These are phyloP conservation scores for Claviceps sp. DNA, from an alignment of 2,329 filamentous ascomycete species.

Conservation along the genomic window DNA sequence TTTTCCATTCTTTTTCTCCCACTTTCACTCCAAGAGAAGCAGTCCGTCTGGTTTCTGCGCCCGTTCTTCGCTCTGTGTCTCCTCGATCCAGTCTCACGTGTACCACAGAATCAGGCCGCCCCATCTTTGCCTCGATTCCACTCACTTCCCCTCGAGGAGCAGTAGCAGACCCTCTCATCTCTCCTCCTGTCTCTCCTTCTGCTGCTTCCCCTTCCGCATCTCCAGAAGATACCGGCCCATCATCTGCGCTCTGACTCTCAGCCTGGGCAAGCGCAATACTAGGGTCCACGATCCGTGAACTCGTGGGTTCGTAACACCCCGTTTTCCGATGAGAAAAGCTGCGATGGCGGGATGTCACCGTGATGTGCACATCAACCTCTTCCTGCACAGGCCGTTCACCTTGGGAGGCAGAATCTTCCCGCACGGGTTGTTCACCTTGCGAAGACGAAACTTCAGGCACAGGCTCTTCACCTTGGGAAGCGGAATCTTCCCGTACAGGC, in stretches of 20 bases:
- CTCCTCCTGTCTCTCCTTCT: no score
- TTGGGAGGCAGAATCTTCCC: not conserved
- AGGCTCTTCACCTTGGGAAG: no score
- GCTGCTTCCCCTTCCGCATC: not conserved
- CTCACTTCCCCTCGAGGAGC: no score
- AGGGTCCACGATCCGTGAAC: slow-evolving; percentile 14
- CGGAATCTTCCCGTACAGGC: no score
- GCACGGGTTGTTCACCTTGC: not conserved
- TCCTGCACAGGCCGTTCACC: slow-evolving; percentile 3
- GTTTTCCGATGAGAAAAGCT: slow-evolving; percentile 15
- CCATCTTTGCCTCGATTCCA: no score
- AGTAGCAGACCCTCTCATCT: no score
- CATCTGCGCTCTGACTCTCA: not conserved
- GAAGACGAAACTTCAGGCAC: no score
- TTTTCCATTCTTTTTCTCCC: not conserved
- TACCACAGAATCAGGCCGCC: no score
- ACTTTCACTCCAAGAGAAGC: not conserved
- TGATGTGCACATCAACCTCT: slow-evolving; percentile 14
- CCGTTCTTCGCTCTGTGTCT: no score
- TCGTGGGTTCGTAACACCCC: slow-evolving; percentile 11
- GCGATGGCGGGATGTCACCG: slow-evolving; percentile 16
- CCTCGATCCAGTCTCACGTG: no score
- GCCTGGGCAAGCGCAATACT: slow-evolving; percentile 16
- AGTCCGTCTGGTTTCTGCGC: no score
- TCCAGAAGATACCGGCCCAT: not conserved